phyloP scores from a whole-genome alignment of 2,329 filamentous ascomycete genomes.

The Diaporthe sp. region DNA sequence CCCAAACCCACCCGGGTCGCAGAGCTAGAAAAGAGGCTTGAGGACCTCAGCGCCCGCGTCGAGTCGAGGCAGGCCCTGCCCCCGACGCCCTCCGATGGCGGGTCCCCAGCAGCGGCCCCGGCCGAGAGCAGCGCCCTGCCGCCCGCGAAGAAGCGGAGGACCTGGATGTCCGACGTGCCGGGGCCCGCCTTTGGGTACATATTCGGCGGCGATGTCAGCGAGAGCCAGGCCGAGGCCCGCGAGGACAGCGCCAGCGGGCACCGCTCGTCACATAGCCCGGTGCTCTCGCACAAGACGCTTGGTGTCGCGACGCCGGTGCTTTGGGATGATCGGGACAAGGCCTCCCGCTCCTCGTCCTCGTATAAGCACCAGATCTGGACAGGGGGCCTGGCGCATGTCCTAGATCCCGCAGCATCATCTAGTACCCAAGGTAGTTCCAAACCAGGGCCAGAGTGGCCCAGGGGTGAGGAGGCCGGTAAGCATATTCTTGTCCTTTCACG shows the following conservation, averaged over 20 bases:
- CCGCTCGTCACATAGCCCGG: neutral
- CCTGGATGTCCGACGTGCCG: neutral
- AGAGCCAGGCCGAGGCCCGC: neutral
- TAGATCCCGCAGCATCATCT: neutral
- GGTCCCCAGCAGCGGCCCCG: neutral
- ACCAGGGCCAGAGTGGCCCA: slow-evolving; percentile 49
- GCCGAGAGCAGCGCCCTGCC: slow-evolving; percentile 10
- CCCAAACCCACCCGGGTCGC: slow-evolving; percentile 64
- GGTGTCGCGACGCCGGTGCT: slow-evolving; percentile 13
- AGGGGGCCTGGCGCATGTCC: neutral
- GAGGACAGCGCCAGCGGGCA: neutral
- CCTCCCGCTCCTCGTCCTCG: neutral
- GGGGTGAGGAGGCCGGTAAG: slow-evolving; percentile 54
- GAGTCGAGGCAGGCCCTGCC: slow-evolving; percentile 46
- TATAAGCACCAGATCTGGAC: neutral
- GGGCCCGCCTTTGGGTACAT: neutral
- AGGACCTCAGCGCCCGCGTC: slow-evolving; percentile 63
- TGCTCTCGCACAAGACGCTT: slow-evolving; percentile 16
- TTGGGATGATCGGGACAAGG: neutral
- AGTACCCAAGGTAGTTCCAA: neutral
- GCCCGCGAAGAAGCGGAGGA: neutral
- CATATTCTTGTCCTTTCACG: too few species aligned
- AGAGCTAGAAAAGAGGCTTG: slow-evolving; percentile 64
- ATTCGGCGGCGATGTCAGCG: neutral
- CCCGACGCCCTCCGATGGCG: slow-evolving; percentile 42